Conservation (phyloP, 768 basidiomycete species). For the Termitomyces sp. region DNA sequence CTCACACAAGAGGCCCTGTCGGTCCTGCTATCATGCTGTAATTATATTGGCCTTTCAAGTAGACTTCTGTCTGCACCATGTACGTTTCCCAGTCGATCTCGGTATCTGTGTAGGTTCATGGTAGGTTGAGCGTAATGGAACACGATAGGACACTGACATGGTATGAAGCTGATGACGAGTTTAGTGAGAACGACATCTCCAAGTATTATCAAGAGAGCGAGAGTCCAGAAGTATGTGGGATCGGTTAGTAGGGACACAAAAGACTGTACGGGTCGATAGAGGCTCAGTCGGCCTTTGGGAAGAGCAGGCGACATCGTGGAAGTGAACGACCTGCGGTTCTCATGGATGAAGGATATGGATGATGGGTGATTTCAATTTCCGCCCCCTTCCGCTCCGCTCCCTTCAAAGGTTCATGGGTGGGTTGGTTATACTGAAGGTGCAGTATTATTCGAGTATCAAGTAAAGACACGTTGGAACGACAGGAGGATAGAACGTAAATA, state of each 20-base stretch:
- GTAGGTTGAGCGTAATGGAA: slow-evolving; percentile 1
- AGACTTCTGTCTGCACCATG: slow-evolving; percentile 80
- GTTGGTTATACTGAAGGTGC: no score
- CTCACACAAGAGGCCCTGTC: slow-evolving; percentile 90
- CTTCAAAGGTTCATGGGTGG: neutral
- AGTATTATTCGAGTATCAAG: neutral
- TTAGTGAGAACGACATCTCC: slow-evolving; percentile 77
- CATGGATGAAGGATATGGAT: neutral
- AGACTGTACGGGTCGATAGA: slow-evolving; percentile 14
- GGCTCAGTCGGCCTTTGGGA: slow-evolving; percentile 3
- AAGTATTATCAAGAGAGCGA: slow-evolving; percentile 59
- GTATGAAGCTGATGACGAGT: slow-evolving; percentile 73
- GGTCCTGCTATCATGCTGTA: slow-evolving; percentile 83
- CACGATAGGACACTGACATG: slow-evolving; percentile 53
- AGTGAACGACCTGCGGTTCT: neutral
- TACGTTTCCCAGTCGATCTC: slow-evolving; percentile 99
- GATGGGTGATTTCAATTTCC: slow-evolving; percentile 1
- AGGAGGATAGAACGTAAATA: neutral
- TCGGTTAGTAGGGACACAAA: slow-evolving; percentile 40
- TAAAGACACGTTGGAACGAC: neutral
- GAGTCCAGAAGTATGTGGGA: slow-evolving; percentile 57
- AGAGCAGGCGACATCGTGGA: slow-evolving; percentile 10
- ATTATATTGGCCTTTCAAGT: slow-evolving; percentile 75
- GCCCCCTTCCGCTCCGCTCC: neutral
- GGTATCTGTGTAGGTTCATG: slow-evolving; percentile 58